Evolutionary conservation across 352 stramenopile species (phyloP), one percentile per base, ranked within the genome.

Genomic region (Pythium dissotocum): DNA sequence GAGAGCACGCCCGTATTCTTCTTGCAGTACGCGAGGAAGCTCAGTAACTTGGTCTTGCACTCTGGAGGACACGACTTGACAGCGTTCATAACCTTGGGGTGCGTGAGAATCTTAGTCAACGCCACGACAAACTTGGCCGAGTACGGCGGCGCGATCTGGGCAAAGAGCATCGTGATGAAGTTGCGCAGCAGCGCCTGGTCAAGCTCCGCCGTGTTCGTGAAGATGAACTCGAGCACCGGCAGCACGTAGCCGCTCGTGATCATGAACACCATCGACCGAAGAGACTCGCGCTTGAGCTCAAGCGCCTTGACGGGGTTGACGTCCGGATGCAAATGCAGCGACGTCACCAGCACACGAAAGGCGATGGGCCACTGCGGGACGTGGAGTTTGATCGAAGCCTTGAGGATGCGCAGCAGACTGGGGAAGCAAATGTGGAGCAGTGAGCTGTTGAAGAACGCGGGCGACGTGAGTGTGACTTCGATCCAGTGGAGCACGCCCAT

Each of bases 401-500:
- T 91, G 21, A 96, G 62, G 54, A 96, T 86, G 30, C 78, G 76
- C 9, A 96, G 70, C 24, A 96, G 66, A 71, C 80, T 94, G 12
- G 88, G 86, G 46, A 96, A 96, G 65, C 86, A 94, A 65, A 94
- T 89, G 62, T 96, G 82, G 38, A 96, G 69, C 16, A 92, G 82
- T 12, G 88, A 92, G 63, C 86, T 93, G 74, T 90, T 92, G 69
- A 92, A 87, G 60, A 93, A 94, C 10, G 71, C 76, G 24, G 86
- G 76, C 0, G 85, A 91, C 12, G 75, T 89, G 30, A 94, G 76
- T 14, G 89, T 89, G 30, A 90, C 79, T 55, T 94, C 76, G 10
- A 96, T 69, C 88, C 88, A 96, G 65, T 94, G 87, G 14, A 96
- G 70, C 4, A 93, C 85, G 26, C 88, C 88, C 82, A 96, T 93